Percentiles rank a stretch among this genome's conserved stretches.
Evolutionary conservation across 2,329 filamentous ascomycete species (phyloP).

Genomic region (Teratosphaeria viscida): DNA sequence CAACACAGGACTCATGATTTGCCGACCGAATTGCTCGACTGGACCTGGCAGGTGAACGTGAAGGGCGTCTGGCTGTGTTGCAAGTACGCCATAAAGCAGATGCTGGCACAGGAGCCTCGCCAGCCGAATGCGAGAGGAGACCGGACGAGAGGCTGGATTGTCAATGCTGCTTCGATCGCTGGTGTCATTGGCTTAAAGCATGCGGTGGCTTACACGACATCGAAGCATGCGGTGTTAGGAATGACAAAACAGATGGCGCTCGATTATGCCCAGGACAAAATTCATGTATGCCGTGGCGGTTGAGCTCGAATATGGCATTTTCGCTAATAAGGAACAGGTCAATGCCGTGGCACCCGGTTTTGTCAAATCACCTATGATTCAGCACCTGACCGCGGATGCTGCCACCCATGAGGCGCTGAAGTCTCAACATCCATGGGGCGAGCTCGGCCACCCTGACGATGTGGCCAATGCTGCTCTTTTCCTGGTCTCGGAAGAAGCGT

Average conservation of each 20-base stretch:
- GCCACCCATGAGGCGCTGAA: conserved; percentile 16
- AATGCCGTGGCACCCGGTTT: conserved; percentile 10
- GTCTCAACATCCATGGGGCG: conserved; percentile 13
- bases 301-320: conserved; percentile 3
- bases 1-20: conserved; percentile 10
- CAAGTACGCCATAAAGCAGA: conserved; percentile 30
- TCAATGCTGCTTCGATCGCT: conserved; percentile 38
- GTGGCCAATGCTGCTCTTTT: conserved; percentile 19
- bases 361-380: conserved; percentile 13
- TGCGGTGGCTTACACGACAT: conserved; percentile 2
- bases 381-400: conserved; percentile 7
- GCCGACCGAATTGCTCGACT: conserved; percentile 14
- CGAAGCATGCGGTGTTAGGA: conserved; percentile 19
- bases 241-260: conserved; percentile 19
- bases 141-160: conserved; percentile 36
- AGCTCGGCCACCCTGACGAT: conserved; percentile 15
- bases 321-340: not conserved
- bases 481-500: conserved; percentile 18
- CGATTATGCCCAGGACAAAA: conserved; percentile 17
- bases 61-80: conserved; percentile 34
- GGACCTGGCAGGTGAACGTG: conserved; percentile 23
- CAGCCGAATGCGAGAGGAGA: conserved; percentile 27
- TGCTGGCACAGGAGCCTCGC: conserved; percentile 30
- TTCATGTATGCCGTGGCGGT: conserved; percentile 9
- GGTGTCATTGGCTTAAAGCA: conserved; percentile 21